Base-by-base conservation (phyloP, 768 basidiomycete genomes). In the Rhodosporidiobolus sp. region DNA sequence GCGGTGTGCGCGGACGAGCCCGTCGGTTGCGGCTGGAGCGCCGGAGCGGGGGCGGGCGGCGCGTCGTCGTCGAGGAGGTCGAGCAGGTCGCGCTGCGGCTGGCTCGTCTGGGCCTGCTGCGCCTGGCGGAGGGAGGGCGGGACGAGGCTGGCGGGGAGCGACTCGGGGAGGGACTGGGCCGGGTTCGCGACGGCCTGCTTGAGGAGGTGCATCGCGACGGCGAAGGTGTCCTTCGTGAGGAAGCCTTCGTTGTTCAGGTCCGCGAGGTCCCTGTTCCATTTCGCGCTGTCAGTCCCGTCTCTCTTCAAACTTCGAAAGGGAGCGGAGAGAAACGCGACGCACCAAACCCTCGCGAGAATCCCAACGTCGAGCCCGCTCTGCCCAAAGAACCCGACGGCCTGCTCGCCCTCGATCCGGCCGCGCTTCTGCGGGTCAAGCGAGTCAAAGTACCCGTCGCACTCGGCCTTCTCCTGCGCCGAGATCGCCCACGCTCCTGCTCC, bases 321-420 rank as follows among this genome's bases (percentile, higher is more conserved):
- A 50, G 55, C 48, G 55, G 63, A n/a, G 26, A 46, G 48, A 43
- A 32, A 59, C 30, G 83, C 89, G 24, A 66, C 65, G 63, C 78
- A 95, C 95, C 96, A 99, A 60, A 99, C 84, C 77, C 87, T 89
- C 8, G 96, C 96, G n/a, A 99, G 85, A 34, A 86, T 85, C 35
- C 89, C 88, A 71, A 91, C 90, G 2, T 88, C 85, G 57, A 99
- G 82, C 57, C 90, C 88, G 45, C 92, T 94, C 81, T 93, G 88
- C 70, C 95, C 80, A 89, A 99, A 90, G 82, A 98, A 98, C 6
- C 92, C 92, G 9, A 96, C 96, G 14, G 93, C 96, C 46, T 92
- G 87, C 70, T 95, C 92, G 14, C 94, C 94, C 79, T 94, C 93
- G 28, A 98, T 89, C 78, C 85, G 91, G 0, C 93, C 94, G 70